A percentile compares a stretch with the other conserved stretches of the same genome.
Conservation (phyloP, 805 yeast species). For the Teunomyces aglyptinius region DNA sequence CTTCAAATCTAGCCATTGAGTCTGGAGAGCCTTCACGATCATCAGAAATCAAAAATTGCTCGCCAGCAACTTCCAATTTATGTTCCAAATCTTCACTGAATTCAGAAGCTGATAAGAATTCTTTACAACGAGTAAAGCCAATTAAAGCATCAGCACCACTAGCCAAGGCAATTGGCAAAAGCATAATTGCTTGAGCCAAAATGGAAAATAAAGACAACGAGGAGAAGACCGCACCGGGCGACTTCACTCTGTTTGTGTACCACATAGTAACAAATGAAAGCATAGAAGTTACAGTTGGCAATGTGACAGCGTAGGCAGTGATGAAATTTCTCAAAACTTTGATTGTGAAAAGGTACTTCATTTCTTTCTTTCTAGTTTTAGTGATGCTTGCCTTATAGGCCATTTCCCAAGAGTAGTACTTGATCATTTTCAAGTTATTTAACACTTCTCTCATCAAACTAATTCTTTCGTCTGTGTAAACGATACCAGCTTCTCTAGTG, state of each 20-base stretch:
- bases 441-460: constrained; percentile 43
- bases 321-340: constrained; percentile 41
- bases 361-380: constrained; percentile 37
- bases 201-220: constrained; percentile 42
- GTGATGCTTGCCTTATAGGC: constrained; percentile 39
- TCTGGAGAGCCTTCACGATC: not conserved
- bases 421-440: constrained; percentile 40
- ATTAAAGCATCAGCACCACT: constrained; percentile 45
- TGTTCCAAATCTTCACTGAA: constrained; percentile 11
- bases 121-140: constrained; percentile 32
- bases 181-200: constrained; percentile 44
- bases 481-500: constrained; percentile 34
- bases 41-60: constrained; percentile 8
- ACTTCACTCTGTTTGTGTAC: constrained; percentile 40
- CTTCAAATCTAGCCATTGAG: not conserved
- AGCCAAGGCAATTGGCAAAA: constrained; percentile 43
- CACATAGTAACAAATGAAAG: constrained; percentile 44
- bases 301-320: constrained; percentile 44
- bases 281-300: constrained; percentile 45
- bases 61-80: constrained; percentile 9
- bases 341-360: constrained; percentile 40
- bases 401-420: constrained; percentile 47
- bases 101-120: constrained; percentile 20
- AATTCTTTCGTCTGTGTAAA: constrained; percentile 42
- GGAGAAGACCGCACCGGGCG: constrained; percentile 42